These are phyloP conservation scores for Ambispora gerdemannii DNA, from an alignment of 192 early-diverging fungal genomes.

Conservation along the genomic window DNA sequence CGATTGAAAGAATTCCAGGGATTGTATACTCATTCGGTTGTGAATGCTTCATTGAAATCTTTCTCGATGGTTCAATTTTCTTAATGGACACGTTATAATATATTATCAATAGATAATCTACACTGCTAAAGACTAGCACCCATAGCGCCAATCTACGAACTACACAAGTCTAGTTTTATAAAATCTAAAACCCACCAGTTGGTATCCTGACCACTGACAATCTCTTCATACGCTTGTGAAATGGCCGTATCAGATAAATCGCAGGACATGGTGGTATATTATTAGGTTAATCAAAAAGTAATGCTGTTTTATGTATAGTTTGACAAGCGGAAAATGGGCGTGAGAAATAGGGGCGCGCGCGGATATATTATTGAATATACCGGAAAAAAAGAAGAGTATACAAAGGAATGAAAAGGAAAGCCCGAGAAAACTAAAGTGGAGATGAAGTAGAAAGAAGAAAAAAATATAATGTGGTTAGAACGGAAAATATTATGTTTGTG, in stretches of 20 bases:
- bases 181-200: slow-evolving; percentile 49
- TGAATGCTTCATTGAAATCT: too few relatives aligned
- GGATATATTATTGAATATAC: neutral
- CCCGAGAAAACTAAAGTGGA: neutral
- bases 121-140: too few relatives aligned
- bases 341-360: neutral
- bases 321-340: neutral
- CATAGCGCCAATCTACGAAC: too few relatives aligned
- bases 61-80: too few relatives aligned
- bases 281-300: neutral
- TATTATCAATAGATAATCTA: too few relatives aligned
- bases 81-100: too few relatives aligned
- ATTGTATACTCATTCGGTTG: too few relatives aligned
- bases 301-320: neutral
- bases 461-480: neutral
- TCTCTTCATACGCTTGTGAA: slow-evolving; percentile 54
- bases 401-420: neutral
- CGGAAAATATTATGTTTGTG: neutral
- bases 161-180: too few relatives aligned
- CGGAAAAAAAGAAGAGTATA: neutral
- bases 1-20: too few relatives aligned
- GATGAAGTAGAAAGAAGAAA: neutral
- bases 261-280: slow-evolving; percentile 50
- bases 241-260: slow-evolving; percentile 61
- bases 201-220: slow-evolving; percentile 49